A percentile compares a stretch with the other conserved stretches of the same genome.
Conservation (phyloP, 2,329 filamentous ascomycete species). For the Emmonsiellopsis sp. region DNA sequence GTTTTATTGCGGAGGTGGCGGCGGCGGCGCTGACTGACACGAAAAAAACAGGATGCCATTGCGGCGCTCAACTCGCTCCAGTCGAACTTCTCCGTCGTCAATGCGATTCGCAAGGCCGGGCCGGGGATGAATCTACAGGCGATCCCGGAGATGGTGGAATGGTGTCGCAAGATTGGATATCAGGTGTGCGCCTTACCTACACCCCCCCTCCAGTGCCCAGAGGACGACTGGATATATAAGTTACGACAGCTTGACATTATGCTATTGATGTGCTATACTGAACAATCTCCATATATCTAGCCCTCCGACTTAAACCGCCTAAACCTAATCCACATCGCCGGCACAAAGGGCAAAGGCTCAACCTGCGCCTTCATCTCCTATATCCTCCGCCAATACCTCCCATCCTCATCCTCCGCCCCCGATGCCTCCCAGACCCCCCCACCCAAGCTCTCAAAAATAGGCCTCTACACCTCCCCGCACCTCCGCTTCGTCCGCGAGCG, state of each 20-base stretch:
- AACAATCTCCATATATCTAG: slow-evolving; percentile 25
- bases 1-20: background rate
- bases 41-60: slow-evolving; percentile 53
- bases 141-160: slow-evolving; percentile 73
- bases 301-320: slow-evolving; percentile 52
- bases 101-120: slow-evolving; percentile 68
- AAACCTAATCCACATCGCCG: slow-evolving; percentile 72
- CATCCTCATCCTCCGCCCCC: slow-evolving; percentile 25
- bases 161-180: slow-evolving; percentile 68
- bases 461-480: slow-evolving; percentile 80
- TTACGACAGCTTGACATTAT: too few relatives aligned
- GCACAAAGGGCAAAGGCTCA: slow-evolving; percentile 90
- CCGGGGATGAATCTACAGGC: slow-evolving; percentile 63
- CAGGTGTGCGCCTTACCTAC: slow-evolving; percentile 42
- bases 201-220: background rate
- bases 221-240: background rate
- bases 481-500: slow-evolving; percentile 75
- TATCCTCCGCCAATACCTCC: slow-evolving; percentile 58
- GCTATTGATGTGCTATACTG: too few relatives aligned
- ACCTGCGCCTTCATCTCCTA: slow-evolving; percentile 76
- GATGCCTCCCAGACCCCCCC: slow-evolving; percentile 17
- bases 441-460: slow-evolving; percentile 48
- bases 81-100: slow-evolving; percentile 68
- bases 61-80: slow-evolving; percentile 66
- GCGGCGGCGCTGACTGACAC: background rate